Base-by-base conservation (phyloP, 768 basidiomycete species). In the Boletus patriciae region DNA sequence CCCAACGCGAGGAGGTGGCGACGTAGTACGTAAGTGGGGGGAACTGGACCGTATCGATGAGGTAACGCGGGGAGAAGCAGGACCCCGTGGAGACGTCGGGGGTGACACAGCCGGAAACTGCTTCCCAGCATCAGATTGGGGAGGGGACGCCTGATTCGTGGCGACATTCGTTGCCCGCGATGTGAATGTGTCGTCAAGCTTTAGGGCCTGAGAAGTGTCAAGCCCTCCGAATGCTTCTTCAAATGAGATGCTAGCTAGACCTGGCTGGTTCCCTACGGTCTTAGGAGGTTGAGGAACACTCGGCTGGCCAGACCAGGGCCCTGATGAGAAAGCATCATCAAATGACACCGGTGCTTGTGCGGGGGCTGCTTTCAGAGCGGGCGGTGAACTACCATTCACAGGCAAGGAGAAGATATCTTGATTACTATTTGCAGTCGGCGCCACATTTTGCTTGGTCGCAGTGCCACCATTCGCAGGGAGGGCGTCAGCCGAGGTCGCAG, bases 191-290 rank as follows among this genome's bases (percentile, higher is more conserved):
- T 61, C 70, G 53, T 79, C 75, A 3, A 82, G 70, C 40, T 76
- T 73, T 44, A 80, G 61, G 3, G 72, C 72, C 44, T 73, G 70
- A 29, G 77, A 66, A 31, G 75, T 66, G 8, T 70, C 72, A 11
- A 78, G 59, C 7, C 78, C 79, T 23, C 80, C 76, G 57, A 87
- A 88, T 0, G 81, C 82, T 64, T 86, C 83, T 57, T 84, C 83
- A 50, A 82, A 82, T 10, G 77, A 76, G 53, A 78, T 72, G 29
- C 57, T 51, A 29, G 61, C 54, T 5, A 47, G 8, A 15, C 31
- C 54, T 4, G 63, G 9, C 42, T 61, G 65, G 44, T 51, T 57
- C 23, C 33, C 31, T 23, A 5, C 52, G 5, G 57, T 31, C 50
- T 62, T 65, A 46, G 65, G 67, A 50, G 62, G 55, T 47, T 46